Percentiles rank a stretch among this genome's conserved stretches.
Evolutionary conservation across 768 basidiomycete species (phyloP).

Genomic region (Trametes maxima): DNA sequence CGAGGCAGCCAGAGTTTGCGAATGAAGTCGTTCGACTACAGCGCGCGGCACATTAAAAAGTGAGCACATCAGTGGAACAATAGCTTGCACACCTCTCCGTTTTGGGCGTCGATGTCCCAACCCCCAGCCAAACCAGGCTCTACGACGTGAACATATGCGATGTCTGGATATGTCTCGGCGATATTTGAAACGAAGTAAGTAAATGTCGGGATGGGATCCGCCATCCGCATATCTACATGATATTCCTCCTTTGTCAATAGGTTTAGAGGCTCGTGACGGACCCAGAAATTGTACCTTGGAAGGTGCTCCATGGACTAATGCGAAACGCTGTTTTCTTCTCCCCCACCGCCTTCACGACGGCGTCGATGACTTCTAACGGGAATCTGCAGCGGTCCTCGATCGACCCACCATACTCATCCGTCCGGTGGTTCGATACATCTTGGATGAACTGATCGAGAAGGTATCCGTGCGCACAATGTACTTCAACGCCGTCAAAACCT

Average conservation of each 20-base stretch:
- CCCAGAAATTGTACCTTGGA: constrained; percentile 39
- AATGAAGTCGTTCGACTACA: constrained; percentile 26
- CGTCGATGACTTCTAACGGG: constrained; percentile 44
- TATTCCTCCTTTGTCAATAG: too few relatives aligned
- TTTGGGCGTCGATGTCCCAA: constrained; percentile 1
- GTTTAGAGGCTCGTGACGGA: constrained; percentile 24
- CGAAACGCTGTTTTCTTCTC: constrained; percentile 44
- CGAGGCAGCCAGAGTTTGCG: constrained; percentile 22
- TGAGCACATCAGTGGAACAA: background rate
- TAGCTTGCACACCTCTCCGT: constrained; percentile 7
- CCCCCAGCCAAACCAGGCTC: constrained; percentile 25
- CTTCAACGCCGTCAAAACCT: constrained; percentile 35
- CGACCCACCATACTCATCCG: constrained; percentile 52
- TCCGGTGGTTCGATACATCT: constrained; percentile 42
- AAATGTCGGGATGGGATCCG: constrained; percentile 56
- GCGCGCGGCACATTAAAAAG: too few relatives aligned
- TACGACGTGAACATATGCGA: constrained; percentile 43
- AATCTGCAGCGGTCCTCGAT: constrained; percentile 51
- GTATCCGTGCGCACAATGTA: constrained; percentile 36
- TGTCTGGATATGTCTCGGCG: constrained; percentile 38
- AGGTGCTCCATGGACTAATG: constrained; percentile 36
- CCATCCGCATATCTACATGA: constrained; percentile 50
- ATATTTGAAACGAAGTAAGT: constrained; percentile 46
- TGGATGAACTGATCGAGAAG: constrained; percentile 46
- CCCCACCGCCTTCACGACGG: constrained; percentile 44